Conservation (phyloP, 1,284 basidiomycete genomes). For the Sanghuangporus sanghuang region DNA sequence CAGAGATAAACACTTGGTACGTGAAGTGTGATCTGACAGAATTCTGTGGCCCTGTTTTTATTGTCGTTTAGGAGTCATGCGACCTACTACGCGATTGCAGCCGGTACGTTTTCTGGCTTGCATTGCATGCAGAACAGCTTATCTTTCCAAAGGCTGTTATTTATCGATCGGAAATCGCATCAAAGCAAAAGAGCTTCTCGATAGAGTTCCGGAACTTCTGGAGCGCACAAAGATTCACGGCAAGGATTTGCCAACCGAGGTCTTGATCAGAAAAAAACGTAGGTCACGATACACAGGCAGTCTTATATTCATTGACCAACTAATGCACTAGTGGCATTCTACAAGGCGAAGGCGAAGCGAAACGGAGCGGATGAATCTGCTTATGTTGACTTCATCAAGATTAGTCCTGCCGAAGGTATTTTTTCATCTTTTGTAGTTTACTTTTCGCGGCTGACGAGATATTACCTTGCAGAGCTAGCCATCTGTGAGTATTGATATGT, state of each 20-base stretch:
- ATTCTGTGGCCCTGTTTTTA: background rate
- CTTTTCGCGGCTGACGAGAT: background rate
- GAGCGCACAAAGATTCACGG: constrained; percentile 59
- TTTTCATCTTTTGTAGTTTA: background rate
- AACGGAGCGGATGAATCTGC: constrained; percentile 44
- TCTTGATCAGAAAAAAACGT: constrained; percentile 70
- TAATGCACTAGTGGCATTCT: constrained; percentile 55
- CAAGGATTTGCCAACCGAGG: constrained; percentile 67
- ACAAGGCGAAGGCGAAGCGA: constrained; percentile 58
- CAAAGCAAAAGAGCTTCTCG: constrained; percentile 55
- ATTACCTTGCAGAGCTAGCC: constrained; percentile 40
- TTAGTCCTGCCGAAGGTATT: constrained; percentile 66
- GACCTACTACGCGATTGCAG: constrained; percentile 72
- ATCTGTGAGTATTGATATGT: constrained; percentile 42
- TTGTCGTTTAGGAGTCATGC: constrained; percentile 56
- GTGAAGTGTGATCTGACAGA: constrained; percentile 16
- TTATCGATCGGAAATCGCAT: constrained; percentile 45
- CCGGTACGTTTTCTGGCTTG: constrained; percentile 33
- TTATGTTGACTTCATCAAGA: constrained; percentile 51
- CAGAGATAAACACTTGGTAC: constrained; percentile 64
- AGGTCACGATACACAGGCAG: constrained; percentile 10
- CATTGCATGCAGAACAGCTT: background rate
- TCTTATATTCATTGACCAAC: background rate
- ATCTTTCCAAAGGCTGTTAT: constrained; percentile 47
- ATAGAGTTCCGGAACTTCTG: constrained; percentile 54